Percentiles rank a stretch among this genome's conserved stretches.
These are phyloP conservation scores for Suillus subalutaceus DNA, from an alignment of 768 basidiomycete genomes.

Conservation along the genomic window DNA sequence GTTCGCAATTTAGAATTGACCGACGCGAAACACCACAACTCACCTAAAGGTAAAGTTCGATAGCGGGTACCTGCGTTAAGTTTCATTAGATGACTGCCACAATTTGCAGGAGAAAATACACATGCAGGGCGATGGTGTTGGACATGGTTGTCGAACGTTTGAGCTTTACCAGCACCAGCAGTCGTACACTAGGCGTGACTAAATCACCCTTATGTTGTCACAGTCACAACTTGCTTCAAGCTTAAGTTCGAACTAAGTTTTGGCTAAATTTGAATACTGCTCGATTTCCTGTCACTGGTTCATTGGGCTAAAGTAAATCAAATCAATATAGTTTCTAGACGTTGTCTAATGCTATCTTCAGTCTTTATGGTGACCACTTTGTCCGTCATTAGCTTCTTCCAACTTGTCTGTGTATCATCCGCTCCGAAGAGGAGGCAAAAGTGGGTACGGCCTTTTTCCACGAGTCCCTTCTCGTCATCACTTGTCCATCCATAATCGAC, in stretches of 20 bases:
- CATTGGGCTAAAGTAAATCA: constrained; percentile 19
- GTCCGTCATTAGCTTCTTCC: constrained; percentile 17
- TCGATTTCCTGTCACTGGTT: neutral
- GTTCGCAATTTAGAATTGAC: constrained; percentile 6
- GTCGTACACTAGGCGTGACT: neutral
- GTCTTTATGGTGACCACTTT: constrained; percentile 24
- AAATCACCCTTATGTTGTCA: constrained; percentile 19
- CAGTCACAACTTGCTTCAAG: neutral
- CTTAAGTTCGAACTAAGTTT: neutral
- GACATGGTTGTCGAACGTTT: constrained; percentile 42
- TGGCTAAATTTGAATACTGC: neutral
- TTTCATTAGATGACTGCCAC: neutral
- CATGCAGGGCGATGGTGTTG: constrained; percentile 55
- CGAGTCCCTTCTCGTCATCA: constrained; percentile 15
- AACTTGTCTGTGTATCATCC: constrained; percentile 2
- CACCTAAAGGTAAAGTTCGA: constrained; percentile 94
- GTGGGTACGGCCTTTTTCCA: constrained; percentile 12
- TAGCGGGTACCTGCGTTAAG: constrained; percentile 65
- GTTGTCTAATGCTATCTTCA: constrained; percentile 10
- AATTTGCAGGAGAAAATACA: constrained; percentile 8
- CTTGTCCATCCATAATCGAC: constrained; percentile 24
- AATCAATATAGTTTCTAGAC: constrained; percentile 6
- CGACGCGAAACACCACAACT: constrained; percentile 10
- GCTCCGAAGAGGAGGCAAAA: constrained; percentile 24
- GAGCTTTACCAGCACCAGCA: constrained; percentile 14